Evolutionary conservation across 345 rosid genomes (phyloP).

Genomic region (Jatropha curcas): DNA sequence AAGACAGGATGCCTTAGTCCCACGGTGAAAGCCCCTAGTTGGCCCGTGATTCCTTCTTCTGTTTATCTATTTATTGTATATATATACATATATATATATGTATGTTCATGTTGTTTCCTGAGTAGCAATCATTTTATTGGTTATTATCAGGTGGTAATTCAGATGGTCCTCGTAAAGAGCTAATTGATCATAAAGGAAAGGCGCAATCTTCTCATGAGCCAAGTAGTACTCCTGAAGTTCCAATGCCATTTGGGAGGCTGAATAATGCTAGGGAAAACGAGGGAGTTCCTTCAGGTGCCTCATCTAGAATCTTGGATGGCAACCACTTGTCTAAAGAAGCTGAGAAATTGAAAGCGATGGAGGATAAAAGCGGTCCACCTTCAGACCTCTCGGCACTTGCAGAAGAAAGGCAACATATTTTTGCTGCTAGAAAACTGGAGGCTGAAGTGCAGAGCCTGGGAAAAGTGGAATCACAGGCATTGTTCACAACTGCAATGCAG

Average conservation of each 20-base stretch:
- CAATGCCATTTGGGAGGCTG: conserved; percentile 46
- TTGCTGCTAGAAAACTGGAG: conserved; percentile 44
- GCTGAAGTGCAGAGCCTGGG: conserved; percentile 50
- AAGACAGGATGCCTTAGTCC: neutral
- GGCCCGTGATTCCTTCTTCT: neutral
- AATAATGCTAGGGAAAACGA: conserved; percentile 45
- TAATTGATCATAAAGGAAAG: conserved; percentile 49
- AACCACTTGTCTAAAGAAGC: conserved; percentile 45
- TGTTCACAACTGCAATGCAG: conserved; percentile 22
- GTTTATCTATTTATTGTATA: neutral
- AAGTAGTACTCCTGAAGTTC: conserved; percentile 43
- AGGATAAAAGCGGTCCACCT: conserved; percentile 38
- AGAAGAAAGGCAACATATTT: conserved; percentile 51
- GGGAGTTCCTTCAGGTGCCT: conserved; percentile 31
- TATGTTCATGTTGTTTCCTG: conserved; percentile 3
- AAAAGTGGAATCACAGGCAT: conserved; percentile 41
- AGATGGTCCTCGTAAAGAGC: conserved; percentile 56
- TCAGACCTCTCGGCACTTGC: conserved; percentile 34
- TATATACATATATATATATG: neutral
- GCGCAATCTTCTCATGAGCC: conserved; percentile 43
- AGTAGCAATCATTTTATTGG: neutral
- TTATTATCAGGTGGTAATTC: conserved; percentile 37
- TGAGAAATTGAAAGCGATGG: conserved; percentile 44
- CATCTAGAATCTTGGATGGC: conserved; percentile 49
- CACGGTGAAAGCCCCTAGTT: neutral